A percentile compares a stretch with the other conserved stretches of the same genome.
phyloP scores from a whole-genome alignment of 2,329 filamentous ascomycete species.

The Herpotrichia juniperi region DNA sequence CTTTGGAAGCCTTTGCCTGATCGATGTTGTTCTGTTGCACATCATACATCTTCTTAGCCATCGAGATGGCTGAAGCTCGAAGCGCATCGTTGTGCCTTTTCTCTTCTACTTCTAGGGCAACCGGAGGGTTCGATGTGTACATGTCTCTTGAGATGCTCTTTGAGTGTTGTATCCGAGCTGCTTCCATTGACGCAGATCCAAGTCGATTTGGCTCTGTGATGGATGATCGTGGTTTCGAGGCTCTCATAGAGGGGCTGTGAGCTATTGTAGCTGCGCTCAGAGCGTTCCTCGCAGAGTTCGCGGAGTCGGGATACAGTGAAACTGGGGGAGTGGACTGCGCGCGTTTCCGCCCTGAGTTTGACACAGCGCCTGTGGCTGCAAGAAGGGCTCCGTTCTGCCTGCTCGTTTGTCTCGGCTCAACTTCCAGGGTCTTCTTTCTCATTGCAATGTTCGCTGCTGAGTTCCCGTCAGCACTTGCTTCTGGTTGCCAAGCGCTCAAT shows the following conservation, averaged over 20 bases:
- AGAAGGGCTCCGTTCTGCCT: constrained; percentile 70
- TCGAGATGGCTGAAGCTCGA: constrained; percentile 82
- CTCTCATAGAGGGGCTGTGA: constrained; percentile 53
- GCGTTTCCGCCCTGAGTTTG: constrained; percentile 60
- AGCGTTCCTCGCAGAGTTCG: constrained; percentile 69
- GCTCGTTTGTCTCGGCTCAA: constrained; percentile 56
- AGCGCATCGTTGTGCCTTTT: constrained; percentile 73
- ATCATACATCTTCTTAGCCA: constrained; percentile 87
- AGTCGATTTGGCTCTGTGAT: constrained; percentile 44
- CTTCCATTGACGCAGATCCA: constrained; percentile 60
- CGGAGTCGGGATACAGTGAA: constrained; percentile 60
- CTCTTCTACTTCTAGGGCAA: constrained; percentile 76
- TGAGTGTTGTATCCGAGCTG: constrained; percentile 68
- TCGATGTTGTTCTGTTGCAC: constrained; percentile 69
- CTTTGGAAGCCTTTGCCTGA: constrained; percentile 47
- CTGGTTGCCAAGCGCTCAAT: constrained; percentile 58
- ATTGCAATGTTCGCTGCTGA: constrained; percentile 75
- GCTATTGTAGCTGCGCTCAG: constrained; percentile 75
- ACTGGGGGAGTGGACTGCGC: constrained; percentile 64
- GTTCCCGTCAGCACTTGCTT: constrained; percentile 61
- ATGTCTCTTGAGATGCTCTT: constrained; percentile 74
- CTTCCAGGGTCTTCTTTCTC: constrained; percentile 57
- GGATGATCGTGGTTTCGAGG: constrained; percentile 20
- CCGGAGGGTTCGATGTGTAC: constrained; percentile 77
- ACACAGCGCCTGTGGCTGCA: constrained; percentile 80